These are phyloP conservation scores for Intubia oerlemansii DNA, from an alignment of 2,329 filamentous ascomycete species.

Conservation along the genomic window DNA sequence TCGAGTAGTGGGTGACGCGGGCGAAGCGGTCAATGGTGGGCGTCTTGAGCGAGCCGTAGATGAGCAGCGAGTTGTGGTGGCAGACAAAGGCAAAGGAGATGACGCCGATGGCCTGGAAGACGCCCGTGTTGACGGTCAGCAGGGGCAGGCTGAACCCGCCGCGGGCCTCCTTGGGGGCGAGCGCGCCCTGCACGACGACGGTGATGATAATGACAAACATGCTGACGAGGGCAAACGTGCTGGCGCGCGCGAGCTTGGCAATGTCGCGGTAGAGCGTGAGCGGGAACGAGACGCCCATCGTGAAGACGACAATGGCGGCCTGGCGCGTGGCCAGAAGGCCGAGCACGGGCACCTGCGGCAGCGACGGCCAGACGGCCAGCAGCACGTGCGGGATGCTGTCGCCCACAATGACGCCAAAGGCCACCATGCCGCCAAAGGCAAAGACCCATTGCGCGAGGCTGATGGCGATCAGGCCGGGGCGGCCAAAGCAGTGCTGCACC, in stretches of 20 bases:
- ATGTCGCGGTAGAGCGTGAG: conserved; percentile 91
- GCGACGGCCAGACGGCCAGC: conserved; percentile 55
- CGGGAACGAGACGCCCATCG: conserved; percentile 71
- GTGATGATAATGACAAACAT: conserved; percentile 83
- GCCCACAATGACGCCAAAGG: conserved; percentile 92
- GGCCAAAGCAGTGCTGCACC: conserved; percentile 87
- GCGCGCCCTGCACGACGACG: conserved; percentile 62
- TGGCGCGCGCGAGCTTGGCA: conserved; percentile 93
- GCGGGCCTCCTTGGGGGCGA: conserved; percentile 48
- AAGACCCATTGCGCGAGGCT: conserved; percentile 88
- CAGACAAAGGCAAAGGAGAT: conserved; percentile 79
- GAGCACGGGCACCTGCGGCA: conserved; percentile 52
- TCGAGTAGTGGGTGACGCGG: conserved; percentile 83
- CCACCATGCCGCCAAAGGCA: conserved; percentile 96
- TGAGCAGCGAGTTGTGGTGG: conserved; percentile 90
- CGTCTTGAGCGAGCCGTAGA: conserved; percentile 85
- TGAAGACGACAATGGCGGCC: conserved; percentile 73
- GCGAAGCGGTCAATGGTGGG: conserved; percentile 93
- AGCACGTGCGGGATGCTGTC: conserved; percentile 90
- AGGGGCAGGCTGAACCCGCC: conserved; percentile 50
- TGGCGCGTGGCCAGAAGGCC: conserved; percentile 65
- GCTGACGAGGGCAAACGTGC: conserved; percentile 75
- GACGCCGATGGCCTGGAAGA: conserved; percentile 91
- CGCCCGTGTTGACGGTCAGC: conserved; percentile 62
- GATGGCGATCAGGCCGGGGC: conserved; percentile 72